Conservation (phyloP, 768 basidiomycete genomes). For the Calvatia gigantea region DNA sequence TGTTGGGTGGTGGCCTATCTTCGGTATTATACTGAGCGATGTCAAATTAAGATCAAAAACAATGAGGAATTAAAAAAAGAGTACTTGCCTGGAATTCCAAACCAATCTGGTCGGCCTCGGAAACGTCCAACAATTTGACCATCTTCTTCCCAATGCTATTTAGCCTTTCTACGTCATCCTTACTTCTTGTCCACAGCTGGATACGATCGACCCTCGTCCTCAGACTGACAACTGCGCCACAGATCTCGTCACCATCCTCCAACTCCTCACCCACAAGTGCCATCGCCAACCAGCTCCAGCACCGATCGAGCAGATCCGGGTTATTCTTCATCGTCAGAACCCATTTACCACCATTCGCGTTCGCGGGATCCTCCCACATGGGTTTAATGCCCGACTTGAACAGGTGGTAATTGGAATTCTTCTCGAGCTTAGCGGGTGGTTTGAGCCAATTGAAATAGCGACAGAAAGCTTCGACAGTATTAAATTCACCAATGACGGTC, state of each 20-base stretch:
- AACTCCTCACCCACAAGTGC: constrained; percentile 85
- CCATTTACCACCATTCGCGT: constrained; percentile 93
- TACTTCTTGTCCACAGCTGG: constrained; percentile 85
- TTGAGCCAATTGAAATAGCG: constrained; percentile 94
- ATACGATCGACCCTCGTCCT: constrained; percentile 86
- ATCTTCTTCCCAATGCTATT: constrained; percentile 84
- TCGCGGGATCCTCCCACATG: constrained; percentile 97
- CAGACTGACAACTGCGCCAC: constrained; percentile 84
- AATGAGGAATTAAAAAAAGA: background rate
- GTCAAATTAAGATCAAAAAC: constrained; percentile 18
- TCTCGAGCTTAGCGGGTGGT: constrained; percentile 83
- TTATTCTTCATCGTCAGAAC: constrained; percentile 90
- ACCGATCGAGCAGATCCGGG: constrained; percentile 73
- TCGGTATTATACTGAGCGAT: constrained; percentile 75
- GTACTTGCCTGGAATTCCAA: constrained; percentile 84
- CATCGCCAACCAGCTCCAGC: constrained; percentile 91
- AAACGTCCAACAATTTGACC: constrained; percentile 78
- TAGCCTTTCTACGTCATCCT: constrained; percentile 81
- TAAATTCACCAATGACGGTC: constrained; percentile 84
- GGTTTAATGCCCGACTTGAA: constrained; percentile 94
- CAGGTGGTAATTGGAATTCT: constrained; percentile 91
- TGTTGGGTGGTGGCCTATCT: constrained; percentile 75
- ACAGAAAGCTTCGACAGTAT: constrained; percentile 88
- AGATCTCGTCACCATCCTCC: constrained; percentile 71
- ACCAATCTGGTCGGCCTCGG: constrained; percentile 80